Evolutionary conservation across 805 yeast species (phyloP).

Genomic region (Saturnispora mendoncae): DNA sequence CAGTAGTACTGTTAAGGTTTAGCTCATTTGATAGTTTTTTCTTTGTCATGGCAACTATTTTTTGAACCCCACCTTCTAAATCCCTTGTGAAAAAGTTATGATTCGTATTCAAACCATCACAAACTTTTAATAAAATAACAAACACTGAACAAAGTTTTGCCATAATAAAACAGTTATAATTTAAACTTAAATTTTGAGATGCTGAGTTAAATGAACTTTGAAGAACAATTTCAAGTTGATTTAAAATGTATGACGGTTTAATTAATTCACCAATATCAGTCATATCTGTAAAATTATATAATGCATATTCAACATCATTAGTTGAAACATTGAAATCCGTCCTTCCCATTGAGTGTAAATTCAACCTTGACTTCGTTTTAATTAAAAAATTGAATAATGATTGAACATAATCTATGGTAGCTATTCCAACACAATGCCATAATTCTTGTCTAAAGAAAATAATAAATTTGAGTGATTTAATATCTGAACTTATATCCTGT

Average conservation of each 20-base stretch:
- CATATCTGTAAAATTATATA: neutral
- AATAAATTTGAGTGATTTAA: neutral
- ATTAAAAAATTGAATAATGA: neutral
- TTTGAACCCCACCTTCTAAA: neutral
- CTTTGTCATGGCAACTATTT: neutral
- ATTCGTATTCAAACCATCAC: neutral
- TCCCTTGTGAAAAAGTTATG: neutral
- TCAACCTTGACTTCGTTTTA: neutral
- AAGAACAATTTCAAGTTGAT: neutral
- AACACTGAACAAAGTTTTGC: slow-evolving; percentile 3
- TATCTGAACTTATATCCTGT: neutral
- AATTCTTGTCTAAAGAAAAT: slow-evolving; percentile 1
- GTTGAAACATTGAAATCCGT: neutral
- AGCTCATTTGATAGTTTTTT: neutral
- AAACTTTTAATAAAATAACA: slow-evolving; percentile 3
- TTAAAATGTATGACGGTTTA: neutral
- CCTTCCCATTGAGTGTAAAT: neutral
- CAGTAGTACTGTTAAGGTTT: neutral
- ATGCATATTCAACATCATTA: neutral
- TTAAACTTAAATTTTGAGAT: neutral
- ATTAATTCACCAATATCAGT: neutral
- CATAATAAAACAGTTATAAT: slow-evolving; percentile 5
- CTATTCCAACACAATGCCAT: slow-evolving; percentile 3
- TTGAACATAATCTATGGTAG: slow-evolving; percentile 1
- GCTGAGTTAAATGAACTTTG: neutral